Evolutionary conservation across 2,329 filamentous ascomycete genomes (phyloP), one percentile per base, ranked within the genome.

Genomic region (Ilyonectria destructans): DNA sequence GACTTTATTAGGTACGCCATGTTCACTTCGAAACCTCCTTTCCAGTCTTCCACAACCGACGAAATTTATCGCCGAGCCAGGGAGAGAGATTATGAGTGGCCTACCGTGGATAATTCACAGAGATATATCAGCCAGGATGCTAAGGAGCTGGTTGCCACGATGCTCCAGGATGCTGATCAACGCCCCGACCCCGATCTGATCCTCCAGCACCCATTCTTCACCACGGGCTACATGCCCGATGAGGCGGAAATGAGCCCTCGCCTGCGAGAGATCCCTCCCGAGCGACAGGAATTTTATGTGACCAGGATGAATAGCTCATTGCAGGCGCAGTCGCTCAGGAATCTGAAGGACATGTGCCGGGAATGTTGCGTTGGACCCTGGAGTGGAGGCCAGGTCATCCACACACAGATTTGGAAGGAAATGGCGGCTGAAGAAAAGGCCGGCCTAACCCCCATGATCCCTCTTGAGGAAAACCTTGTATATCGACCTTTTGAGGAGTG

Each of bases 1-100:
- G 29, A 35, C 40, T 12, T 17, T 33, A 10, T 46, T 73, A 94
- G 92, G 80, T 98, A 97, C 82, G 97, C 96, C 56, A 96, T 99
- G 90, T 92, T 98, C 54, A 96, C 96, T 8, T 97, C 96, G 21
- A 97, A 96, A 76, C 96, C 96, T 1, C 96, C 96, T 0, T 99
- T 99, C 80, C 96, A 99, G 82, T 97, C 96, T 13, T 91, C 92
- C 13, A 96, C 93, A 46, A 93, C 93, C 19, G 93, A 96, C 78
- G 93, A 96, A 77, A 96, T 96, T 68, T 96, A 96, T 82, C 89
- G 85, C 80, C 90, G 87, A 80, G 92, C 90, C 62, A 83, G 86
- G 74, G 89, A 91, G 74, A 87, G 92, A 73, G 92, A 95, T 76
- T 96, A 95, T 79, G 91, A 93, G 77, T 96, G 93, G 93, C 93